These are phyloP conservation scores for Rhizopogon sp. DNA, from an alignment of 768 basidiomycete species.

Conservation along the genomic window DNA sequence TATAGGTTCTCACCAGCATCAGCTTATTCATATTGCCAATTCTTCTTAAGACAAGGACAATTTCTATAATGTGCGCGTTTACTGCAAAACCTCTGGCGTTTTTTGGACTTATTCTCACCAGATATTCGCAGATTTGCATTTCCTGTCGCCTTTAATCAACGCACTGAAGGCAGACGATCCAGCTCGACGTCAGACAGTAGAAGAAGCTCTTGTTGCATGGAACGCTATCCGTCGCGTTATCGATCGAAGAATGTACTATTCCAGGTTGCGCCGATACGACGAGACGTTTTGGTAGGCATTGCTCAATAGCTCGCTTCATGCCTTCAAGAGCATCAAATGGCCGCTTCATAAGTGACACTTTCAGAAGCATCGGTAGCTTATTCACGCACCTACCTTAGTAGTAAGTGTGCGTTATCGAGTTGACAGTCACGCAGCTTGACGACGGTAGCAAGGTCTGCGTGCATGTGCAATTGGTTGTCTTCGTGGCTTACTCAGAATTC, in stretches of 20 bases:
- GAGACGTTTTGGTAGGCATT: background rate
- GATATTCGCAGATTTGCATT: background rate
- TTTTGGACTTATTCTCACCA: background rate
- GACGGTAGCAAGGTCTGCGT: background rate
- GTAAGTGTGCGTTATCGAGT: background rate
- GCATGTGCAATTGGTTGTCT: background rate
- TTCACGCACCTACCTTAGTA: background rate
- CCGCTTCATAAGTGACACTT: background rate
- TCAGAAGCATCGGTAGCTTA: background rate
- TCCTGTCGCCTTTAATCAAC: background rate
- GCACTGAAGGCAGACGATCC: background rate
- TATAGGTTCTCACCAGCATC: no score
- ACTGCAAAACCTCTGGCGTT: no score
- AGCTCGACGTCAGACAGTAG: background rate
- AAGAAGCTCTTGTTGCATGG: background rate
- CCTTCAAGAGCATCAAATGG: background rate
- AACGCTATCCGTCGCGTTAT: background rate
- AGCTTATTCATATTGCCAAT: no score
- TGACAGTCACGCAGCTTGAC: background rate
- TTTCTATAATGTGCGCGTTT: conserved; percentile 6
- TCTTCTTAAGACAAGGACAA: background rate
- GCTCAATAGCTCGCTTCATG: background rate
- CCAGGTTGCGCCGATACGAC: background rate
- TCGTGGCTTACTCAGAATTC: no score
- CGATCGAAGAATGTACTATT: background rate